These are phyloP conservation scores for Cenchrus purpureus DNA, from an alignment of 176 grass and related monocot genomes.

Conservation along the genomic window DNA sequence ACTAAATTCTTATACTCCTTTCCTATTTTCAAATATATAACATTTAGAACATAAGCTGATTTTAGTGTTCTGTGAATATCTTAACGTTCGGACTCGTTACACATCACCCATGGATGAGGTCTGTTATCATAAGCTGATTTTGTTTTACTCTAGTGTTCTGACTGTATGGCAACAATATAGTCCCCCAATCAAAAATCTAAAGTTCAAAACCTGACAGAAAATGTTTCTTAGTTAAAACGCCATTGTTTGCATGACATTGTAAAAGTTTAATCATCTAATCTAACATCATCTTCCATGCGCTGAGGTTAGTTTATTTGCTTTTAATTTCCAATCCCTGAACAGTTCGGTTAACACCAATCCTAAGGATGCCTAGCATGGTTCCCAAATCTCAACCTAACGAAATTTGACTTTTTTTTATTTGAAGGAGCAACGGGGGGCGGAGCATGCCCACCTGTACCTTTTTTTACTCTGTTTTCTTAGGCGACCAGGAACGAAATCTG, in stretches of 20 bases:
- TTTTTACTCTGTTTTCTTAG: no score
- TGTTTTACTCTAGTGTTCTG: not conserved
- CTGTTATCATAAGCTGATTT: not conserved
- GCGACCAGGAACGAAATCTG: not conserved
- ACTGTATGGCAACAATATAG: not conserved
- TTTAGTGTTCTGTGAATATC: conserved; percentile 5
- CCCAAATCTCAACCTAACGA: not conserved
- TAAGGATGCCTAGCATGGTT: no score
- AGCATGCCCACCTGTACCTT: no score
- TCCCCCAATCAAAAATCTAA: not conserved
- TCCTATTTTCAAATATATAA: no score
- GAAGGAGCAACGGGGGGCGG: no score
- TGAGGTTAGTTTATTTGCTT: not conserved
- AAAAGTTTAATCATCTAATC: not conserved
- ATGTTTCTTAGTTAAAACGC: not conserved
- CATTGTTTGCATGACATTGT: not conserved
- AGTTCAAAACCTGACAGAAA: not conserved
- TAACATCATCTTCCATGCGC: not conserved
- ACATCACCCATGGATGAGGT: not conserved
- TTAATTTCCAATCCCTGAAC: not conserved
- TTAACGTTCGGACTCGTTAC: not conserved
- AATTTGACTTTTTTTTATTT: not conserved
- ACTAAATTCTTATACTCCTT: no score
- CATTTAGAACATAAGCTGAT: no score
- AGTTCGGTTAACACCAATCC: not conserved